A percentile compares a stretch with the other conserved stretches of the same genome.
Conservation (phyloP, 2,329 filamentous ascomycete species). For the Fusarium xylarioides region DNA sequence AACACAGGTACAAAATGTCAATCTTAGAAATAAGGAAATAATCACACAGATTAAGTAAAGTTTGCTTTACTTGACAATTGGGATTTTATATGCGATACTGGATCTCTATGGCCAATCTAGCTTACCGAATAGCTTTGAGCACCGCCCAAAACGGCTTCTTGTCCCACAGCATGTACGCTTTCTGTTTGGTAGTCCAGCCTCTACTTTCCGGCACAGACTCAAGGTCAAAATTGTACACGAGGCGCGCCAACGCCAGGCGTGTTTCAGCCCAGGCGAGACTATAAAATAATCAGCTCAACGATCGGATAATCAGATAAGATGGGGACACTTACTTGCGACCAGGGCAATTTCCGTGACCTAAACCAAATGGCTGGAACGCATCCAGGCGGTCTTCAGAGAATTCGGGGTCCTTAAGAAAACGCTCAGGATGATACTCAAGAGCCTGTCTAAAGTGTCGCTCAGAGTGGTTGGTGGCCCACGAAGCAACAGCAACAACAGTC, state of each 20-base stretch:
- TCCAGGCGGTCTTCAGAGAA: not conserved
- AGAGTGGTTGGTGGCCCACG: not conserved
- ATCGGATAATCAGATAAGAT: not conserved
- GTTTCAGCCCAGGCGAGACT: not conserved
- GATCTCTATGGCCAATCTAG: not conserved
- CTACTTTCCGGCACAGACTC: not conserved
- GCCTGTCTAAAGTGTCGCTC: not conserved
- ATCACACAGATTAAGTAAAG: not conserved
- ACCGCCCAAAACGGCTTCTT: not conserved
- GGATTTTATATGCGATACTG: not conserved
- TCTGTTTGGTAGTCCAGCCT: not conserved
- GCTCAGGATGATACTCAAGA: not conserved
- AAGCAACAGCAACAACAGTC: not conserved
- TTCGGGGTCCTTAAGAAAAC: not conserved
- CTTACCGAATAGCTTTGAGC: not conserved
- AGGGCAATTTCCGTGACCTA: not conserved
- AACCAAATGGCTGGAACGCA: not conserved
- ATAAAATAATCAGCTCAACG: not conserved
- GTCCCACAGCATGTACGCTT: not conserved
- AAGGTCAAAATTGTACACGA: not conserved
- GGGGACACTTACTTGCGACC: not conserved
- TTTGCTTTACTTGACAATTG: accelerated
- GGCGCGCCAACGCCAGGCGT: not conserved
- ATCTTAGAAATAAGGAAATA: accelerated
- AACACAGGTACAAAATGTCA: not conserved